Evolutionary conservation across 2,329 filamentous ascomycete species (phyloP).

Genomic region (Chlorencoelia australis): DNA sequence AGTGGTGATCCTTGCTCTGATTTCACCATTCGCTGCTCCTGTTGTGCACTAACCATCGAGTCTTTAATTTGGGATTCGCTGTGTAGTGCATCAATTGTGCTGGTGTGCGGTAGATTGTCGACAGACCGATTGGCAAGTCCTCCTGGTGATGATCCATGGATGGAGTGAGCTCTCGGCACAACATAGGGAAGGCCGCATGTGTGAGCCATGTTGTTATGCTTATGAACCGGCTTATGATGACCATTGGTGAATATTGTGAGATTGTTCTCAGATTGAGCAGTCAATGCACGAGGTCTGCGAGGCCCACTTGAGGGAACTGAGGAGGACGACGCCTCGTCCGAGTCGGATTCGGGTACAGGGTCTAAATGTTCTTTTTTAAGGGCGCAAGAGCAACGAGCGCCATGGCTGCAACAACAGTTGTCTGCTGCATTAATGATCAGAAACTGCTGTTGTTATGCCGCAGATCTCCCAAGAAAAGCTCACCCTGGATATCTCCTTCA

Average conservation of each 20-base stretch:
- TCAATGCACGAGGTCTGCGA: constrained; percentile 49
- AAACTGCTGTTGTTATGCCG: constrained; percentile 22
- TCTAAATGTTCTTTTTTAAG: constrained; percentile 55
- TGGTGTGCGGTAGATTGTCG: constrained; percentile 34
- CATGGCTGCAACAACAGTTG: constrained; percentile 62
- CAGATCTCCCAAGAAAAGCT: constrained; percentile 22
- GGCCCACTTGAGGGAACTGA: constrained; percentile 31
- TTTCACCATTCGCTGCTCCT: constrained; percentile 42
- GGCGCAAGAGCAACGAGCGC: constrained; percentile 54
- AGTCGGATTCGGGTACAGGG: constrained; percentile 54
- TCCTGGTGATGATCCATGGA: constrained; percentile 39
- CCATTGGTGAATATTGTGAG: constrained; percentile 53
- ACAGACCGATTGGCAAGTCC: constrained; percentile 38
- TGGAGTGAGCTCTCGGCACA: constrained; percentile 47
- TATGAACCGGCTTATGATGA: constrained; percentile 52
- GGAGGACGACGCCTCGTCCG: constrained; percentile 37
- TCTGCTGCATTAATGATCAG: constrained; percentile 35
- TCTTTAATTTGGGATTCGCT: constrained; percentile 29
- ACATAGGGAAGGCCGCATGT: constrained; percentile 51
- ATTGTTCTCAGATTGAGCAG: constrained; percentile 47
- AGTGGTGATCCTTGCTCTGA: constrained; percentile 53
- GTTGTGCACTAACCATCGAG: constrained; percentile 28
- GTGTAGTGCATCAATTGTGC: constrained; percentile 31
- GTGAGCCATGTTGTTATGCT: constrained; percentile 49
- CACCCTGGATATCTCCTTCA: constrained; percentile 33